Evolutionary conservation across 768 basidiomycete species (phyloP).

Genomic region (Clathrus columnatus): DNA sequence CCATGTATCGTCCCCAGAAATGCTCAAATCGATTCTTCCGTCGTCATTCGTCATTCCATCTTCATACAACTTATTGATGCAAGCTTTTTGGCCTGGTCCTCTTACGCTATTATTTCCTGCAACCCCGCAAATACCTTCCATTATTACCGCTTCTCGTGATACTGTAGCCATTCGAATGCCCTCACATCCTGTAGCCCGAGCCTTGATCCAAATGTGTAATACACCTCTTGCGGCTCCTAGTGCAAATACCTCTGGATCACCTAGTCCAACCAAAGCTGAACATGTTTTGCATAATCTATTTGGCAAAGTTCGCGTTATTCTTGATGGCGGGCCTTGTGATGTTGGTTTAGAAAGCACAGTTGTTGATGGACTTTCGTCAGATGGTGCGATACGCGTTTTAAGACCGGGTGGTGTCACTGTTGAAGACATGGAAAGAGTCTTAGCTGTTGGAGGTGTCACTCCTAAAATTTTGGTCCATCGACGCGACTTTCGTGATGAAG

Average conservation of each 20-base stretch:
- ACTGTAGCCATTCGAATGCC: slow-evolving; percentile 93
- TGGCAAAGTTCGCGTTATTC: slow-evolving; percentile 64
- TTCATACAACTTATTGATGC: slow-evolving; percentile 67
- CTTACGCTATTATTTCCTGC: slow-evolving; percentile 87
- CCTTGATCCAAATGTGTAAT: slow-evolving; percentile 67
- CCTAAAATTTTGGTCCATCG: slow-evolving; percentile 62
- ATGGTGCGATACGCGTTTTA: slow-evolving; percentile 71
- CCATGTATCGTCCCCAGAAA: slow-evolving; percentile 77
- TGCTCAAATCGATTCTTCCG: slow-evolving; percentile 75
- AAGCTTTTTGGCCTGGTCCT: slow-evolving; percentile 91
- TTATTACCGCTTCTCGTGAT: slow-evolving; percentile 70
- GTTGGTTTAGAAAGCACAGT: slow-evolving; percentile 97
- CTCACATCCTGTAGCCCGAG: slow-evolving; percentile 85
- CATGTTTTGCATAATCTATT: slow-evolving; percentile 75
- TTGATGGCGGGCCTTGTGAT: slow-evolving; percentile 87
- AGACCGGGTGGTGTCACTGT: slow-evolving; percentile 90
- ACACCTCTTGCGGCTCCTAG: slow-evolving; percentile 88
- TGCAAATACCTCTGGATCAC: slow-evolving; percentile 90
- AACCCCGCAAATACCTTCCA: slow-evolving; percentile 46
- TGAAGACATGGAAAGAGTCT: slow-evolving; percentile 66
- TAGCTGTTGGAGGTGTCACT: slow-evolving; percentile 21
- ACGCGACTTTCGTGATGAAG: slow-evolving; percentile 64
- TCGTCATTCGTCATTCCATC: slow-evolving; percentile 47
- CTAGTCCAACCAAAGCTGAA: slow-evolving; percentile 82
- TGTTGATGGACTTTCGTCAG: slow-evolving; percentile 66